A percentile compares a stretch with the other conserved stretches of the same genome.
These are phyloP conservation scores for Conoideocrella luteorostrata DNA, from an alignment of 2,329 filamentous ascomycete species.

Conservation along the genomic window DNA sequence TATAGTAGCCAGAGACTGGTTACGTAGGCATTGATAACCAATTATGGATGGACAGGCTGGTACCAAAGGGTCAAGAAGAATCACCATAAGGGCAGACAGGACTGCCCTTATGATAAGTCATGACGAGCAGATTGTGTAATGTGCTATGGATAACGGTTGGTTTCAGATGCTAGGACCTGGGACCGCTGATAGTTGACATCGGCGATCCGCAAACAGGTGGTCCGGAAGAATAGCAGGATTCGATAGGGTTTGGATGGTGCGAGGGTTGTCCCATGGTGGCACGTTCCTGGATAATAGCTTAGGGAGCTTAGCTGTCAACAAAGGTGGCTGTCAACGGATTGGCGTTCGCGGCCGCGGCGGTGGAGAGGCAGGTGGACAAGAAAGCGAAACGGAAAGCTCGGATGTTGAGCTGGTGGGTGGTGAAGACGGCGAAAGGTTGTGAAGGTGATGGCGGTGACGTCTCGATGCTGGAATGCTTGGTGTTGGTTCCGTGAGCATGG, in stretches of 20 bases:
- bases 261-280: conserved; percentile 5
- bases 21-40: background rate
- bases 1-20: too few relatives aligned
- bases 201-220: conserved; percentile 2
- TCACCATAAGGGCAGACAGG: background rate
- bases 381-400: background rate
- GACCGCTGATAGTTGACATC: background rate
- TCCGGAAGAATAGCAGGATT: background rate
- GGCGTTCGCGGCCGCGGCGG: background rate
- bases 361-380: too few relatives aligned
- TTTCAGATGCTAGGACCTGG: too few relatives aligned
- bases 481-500: background rate
- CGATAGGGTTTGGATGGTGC: conserved; percentile 3
- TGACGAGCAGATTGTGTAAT: conserved; percentile 2
- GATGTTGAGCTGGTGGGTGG: background rate
- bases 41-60: background rate
- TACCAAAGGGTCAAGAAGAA: too few relatives aligned
- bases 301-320: background rate
- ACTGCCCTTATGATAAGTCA: background rate
- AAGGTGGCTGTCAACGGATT: conserved; percentile 1
- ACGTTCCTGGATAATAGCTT: background rate
- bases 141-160: background rate
- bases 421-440: background rate
- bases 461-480: background rate
- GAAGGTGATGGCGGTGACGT: background rate